Conservation (phyloP, 2,329 filamentous ascomycete species). For the Neoarthrinium moseri region DNA sequence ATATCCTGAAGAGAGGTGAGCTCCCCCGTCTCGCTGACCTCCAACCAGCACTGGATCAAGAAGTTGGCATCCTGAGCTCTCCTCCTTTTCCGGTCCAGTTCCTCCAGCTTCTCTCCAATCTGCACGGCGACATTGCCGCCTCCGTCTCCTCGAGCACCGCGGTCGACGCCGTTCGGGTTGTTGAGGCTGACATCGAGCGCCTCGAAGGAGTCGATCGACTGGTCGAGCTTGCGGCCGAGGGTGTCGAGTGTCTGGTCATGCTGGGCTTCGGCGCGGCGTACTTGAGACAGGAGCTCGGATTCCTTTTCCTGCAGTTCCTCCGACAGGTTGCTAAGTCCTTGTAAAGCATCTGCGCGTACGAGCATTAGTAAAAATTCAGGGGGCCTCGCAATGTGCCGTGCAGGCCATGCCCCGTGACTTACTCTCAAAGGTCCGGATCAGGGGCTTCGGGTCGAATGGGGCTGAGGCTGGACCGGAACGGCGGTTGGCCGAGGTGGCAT, state of each 20-base stretch:
- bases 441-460: slow-evolving; percentile 89
- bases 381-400: too few species aligned
- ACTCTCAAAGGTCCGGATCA: slow-evolving; percentile 94
- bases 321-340: slow-evolving; percentile 67
- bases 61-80: slow-evolving; percentile 92
- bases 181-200: slow-evolving; percentile 82
- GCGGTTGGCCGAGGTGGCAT: slow-evolving; percentile 73
- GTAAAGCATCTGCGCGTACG: slow-evolving; percentile 53
- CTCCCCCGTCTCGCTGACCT: slow-evolving; percentile 87
- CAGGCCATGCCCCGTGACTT: too few species aligned
- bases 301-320: slow-evolving; percentile 88
- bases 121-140: slow-evolving; percentile 91
- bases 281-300: slow-evolving; percentile 85
- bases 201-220: slow-evolving; percentile 90
- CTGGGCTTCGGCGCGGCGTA: slow-evolving; percentile 85
- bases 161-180: slow-evolving; percentile 46
- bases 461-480: slow-evolving; percentile 67
- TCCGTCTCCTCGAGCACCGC: slow-evolving; percentile 48
- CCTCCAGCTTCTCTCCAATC: slow-evolving; percentile 90
- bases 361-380: neutral
- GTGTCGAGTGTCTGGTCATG: slow-evolving; percentile 90
- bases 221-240: slow-evolving; percentile 83
- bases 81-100: slow-evolving; percentile 87
- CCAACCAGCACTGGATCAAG: slow-evolving; percentile 93
- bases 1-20: slow-evolving; percentile 87